Base-by-base conservation (phyloP, 306 rosid genomes). In the Mucuna pruriens region DNA sequence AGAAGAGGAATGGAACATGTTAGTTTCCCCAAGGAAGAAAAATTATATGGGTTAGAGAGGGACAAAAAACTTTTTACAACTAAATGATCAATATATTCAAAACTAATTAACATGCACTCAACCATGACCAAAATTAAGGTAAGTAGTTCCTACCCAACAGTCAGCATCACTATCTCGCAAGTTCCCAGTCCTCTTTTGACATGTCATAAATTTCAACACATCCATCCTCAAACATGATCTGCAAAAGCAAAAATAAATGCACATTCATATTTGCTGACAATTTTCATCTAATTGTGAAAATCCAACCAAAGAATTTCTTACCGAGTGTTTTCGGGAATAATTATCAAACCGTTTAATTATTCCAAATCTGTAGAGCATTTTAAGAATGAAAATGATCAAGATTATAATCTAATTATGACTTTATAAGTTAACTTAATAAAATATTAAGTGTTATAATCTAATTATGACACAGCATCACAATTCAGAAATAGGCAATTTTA, bases 141-240 rank as follows among this genome's bases (percentile, higher is more conserved):
- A 73, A 55, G 80, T 79, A 84, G 38, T 58, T 68, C 75, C 66
- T 71, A 78, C 82, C 36, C 69, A 25, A 66, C 29, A 79, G 76
- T 62, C 20, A n/a, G 84, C 73, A 72, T 87, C 88, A 92, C 83
- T 76, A 81, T 57, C 87, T 84, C 71, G 85, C 88, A 71, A 88
- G 75, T 79, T 90, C 96, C 98, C 97, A 94, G 7, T 94, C 94
- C 86, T 89, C 97, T 85, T 92, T 89, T 40, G 98, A 87, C 94
- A 92, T 85, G 84, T 94, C 97, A 74, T 77, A 73, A 85, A 85
- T 80, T 83, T 89, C 92, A 61, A 81, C 62, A 65, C 66, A 45
- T 20, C 97, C 97, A 66, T 89, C 92, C 82, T 92, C 97, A 86
- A 92, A 91, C 97, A 91, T 76, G 86, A 92, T 83, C 97, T 94